Base-by-base conservation (phyloP, 2,329 filamentous ascomycete species). In the Neocatenulostroma microsporum region DNA sequence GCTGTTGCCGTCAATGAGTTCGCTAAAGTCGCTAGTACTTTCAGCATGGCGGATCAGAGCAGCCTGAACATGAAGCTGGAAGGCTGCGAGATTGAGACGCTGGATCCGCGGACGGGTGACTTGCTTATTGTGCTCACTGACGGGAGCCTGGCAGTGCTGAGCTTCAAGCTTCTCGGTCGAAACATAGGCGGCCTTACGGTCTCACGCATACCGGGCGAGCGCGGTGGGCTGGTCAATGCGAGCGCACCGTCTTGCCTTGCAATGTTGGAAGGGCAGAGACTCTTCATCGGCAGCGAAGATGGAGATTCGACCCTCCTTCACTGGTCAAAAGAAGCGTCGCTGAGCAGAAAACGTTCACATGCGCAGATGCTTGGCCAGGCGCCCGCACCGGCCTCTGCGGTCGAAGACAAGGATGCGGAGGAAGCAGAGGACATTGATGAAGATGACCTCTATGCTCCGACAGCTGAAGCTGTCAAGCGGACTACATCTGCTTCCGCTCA, bases 1-100 rank as follows among this genome's bases (percentile, higher is more conserved):
- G 89, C 87, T 2, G 82, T 96, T 40, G 89, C 83, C 3, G 84
- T 98, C 46, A 98, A 98, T 55, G 76, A 85, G 21, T 93, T 94
- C 63, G 82, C 88, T 4, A 85, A 80, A 57, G 76, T 84, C 43
- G 76, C 78, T 45, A 94, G 89, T 2, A 76, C 82, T 0, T 96
- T 95, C 53, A 76, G 81, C 34, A 78, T 98, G 57, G 74, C 76
- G 4, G 91, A 98, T 57, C 89, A 95, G 61, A 84, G 86, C 1
- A 76, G 84, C 30, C 69, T 96, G 29, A 74, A 75, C 12, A 66
- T 96, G 41, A 82, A 80, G 23, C 67, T 98, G 2, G 93, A 98
- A 63, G 78, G 80, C 8, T 91, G 84, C 58, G 69, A 74, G 18
- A 70, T 95, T 30, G 84, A 93, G 46, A 72, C 82, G 25, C 64